Percentiles rank a stretch among this genome's conserved stretches.
These are phyloP conservation scores for Phialophora macrospora DNA, from an alignment of 2,329 filamentous ascomycete species.

Conservation along the genomic window DNA sequence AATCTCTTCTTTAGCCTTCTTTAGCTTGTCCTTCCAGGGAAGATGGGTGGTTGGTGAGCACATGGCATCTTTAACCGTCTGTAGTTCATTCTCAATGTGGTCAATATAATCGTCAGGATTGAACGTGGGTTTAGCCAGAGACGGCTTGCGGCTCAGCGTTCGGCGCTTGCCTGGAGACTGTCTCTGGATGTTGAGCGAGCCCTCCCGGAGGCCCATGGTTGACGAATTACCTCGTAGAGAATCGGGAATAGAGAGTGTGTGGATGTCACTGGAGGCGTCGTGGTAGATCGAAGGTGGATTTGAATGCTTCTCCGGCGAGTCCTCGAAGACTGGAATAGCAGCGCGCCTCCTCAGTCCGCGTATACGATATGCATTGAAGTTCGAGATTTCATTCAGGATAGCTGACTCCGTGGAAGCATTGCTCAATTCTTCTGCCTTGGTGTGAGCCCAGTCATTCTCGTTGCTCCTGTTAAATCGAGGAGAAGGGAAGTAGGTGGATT, in stretches of 20 bases:
- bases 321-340: constrained; percentile 37
- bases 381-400: constrained; percentile 37
- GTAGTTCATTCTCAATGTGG: constrained; percentile 55
- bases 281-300: constrained; percentile 31
- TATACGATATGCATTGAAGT: constrained; percentile 26
- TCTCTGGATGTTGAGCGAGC: constrained; percentile 38
- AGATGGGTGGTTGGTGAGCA: constrained; percentile 46
- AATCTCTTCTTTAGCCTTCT: constrained; percentile 43
- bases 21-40: constrained; percentile 39
- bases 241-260: constrained; percentile 27
- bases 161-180: constrained; percentile 35
- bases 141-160: constrained; percentile 28
- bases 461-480: constrained; percentile 26
- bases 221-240: constrained; percentile 26
- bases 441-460: constrained; percentile 25
- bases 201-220: constrained; percentile 40
- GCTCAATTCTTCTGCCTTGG: constrained; percentile 16
- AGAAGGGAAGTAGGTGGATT: constrained; percentile 20
- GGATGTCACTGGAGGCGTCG: constrained; percentile 33
- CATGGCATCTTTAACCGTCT: constrained; percentile 48
- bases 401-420: constrained; percentile 25
- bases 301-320: constrained; percentile 23
- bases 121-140: constrained; percentile 42
- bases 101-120: constrained; percentile 55
- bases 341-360: constrained; percentile 22